Conservation (phyloP, 257 asterid genomes). For the Scutellaria galericulata region DNA sequence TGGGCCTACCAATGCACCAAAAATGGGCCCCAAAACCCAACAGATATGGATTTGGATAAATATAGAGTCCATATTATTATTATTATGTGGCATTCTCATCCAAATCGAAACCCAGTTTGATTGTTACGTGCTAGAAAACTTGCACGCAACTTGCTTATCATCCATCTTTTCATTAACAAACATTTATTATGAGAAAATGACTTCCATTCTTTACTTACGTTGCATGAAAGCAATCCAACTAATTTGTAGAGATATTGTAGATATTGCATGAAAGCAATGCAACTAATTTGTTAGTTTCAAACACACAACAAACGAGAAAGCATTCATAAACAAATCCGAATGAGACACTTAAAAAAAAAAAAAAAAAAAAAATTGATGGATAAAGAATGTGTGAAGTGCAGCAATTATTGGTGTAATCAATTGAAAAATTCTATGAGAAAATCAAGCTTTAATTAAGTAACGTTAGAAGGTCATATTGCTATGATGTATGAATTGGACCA, state of each 20-base stretch:
- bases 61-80: background rate
- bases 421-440: too few relatives aligned
- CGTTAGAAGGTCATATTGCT: background rate
- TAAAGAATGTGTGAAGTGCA: too few relatives aligned
- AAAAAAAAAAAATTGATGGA: too few relatives aligned
- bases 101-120: conserved; percentile 9
- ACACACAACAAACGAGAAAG: too few relatives aligned
- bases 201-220: conserved; percentile 22
- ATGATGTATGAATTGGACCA: conserved; percentile 25
- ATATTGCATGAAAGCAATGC: conserved; percentile 36
- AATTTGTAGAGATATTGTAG: background rate
- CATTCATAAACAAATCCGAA: too few relatives aligned
- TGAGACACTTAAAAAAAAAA: too few relatives aligned
- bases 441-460: background rate
- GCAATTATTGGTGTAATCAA: conserved; percentile 2
- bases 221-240: conserved; percentile 36
- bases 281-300: background rate
- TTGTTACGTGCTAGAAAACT: conserved; percentile 5
- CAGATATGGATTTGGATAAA: conserved; percentile 21
- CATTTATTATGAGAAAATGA: conserved; percentile 31
- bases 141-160: conserved; percentile 37
- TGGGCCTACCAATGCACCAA: conserved; percentile 22
- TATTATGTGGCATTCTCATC: conserved; percentile 44
- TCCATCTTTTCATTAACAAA: conserved; percentile 21
- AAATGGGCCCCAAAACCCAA: conserved; percentile 20